Conservation (phyloP, 2,329 filamentous ascomycete genomes). For the Helotiales sp. region DNA sequence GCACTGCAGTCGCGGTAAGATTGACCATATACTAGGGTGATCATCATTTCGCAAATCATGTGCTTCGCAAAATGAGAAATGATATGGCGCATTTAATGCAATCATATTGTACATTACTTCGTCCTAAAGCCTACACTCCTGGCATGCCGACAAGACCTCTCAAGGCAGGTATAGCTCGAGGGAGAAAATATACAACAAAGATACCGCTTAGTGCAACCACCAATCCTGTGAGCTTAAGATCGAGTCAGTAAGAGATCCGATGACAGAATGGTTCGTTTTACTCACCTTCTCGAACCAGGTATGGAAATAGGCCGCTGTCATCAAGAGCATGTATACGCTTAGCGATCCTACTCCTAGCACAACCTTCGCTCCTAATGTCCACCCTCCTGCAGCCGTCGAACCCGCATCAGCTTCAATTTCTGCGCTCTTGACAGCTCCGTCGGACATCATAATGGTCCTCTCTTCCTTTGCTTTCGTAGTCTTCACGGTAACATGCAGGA, state of each 20-base stretch:
- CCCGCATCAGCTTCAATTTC: constrained; percentile 43
- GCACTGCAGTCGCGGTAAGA: no score
- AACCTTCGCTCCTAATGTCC: constrained; percentile 54
- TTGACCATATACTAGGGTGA: no score
- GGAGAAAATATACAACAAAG: constrained; percentile 51
- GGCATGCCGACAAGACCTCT: constrained; percentile 47
- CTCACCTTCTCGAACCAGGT: constrained; percentile 96
- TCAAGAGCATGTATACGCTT: constrained; percentile 93
- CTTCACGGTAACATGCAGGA: constrained; percentile 59
- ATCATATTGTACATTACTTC: background rate
- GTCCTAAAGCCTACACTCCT: constrained; percentile 35
- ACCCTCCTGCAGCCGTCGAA: constrained; percentile 20
- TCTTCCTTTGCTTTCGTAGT: constrained; percentile 55
- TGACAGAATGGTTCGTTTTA: constrained; percentile 3
- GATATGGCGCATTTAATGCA: background rate
- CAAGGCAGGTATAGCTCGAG: constrained; percentile 44
- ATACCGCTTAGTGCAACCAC: constrained; percentile 47
- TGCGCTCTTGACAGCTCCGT: constrained; percentile 65
- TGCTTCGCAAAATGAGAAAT: no score
- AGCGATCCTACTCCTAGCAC: constrained; percentile 65
- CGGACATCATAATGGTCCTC: constrained; percentile 62
- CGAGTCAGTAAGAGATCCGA: constrained; percentile 5
- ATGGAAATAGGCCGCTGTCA: constrained; percentile 98
- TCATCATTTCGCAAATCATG: no score
- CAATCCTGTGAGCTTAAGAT: constrained; percentile 47